Base-by-base conservation (phyloP, 306 rosid species). In the Prunus campanulata region DNA sequence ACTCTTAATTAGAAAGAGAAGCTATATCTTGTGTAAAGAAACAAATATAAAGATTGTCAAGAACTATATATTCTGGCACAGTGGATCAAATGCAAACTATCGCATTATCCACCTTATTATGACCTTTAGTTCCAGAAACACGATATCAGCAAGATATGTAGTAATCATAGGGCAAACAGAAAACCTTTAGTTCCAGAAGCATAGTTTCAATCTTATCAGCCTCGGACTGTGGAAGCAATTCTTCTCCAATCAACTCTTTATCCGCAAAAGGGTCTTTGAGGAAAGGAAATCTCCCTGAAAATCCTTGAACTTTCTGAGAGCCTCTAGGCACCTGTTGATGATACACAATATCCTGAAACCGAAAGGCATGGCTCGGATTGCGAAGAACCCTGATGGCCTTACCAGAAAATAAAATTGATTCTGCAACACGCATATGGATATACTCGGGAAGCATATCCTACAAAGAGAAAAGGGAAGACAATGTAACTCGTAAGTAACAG, bases 391-490 rank as follows among this genome's bases (percentile, higher is more conserved):
- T 85, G 72, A 91, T 87, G 59, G 99, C 99, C 82, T 96, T 96
- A 50, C 99, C 99, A 65, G 99, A 92, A 87, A 96, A 96, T 62
- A 95, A 89, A 85, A 92, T 78, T 71, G 97, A 92, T 79, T 95
- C 99, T 27, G 98, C 97, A 63, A 91, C 93, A 63, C 88, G 87
- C 93, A 91, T 95, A 47, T 96, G 96, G 50, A 92, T 87, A 83
- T 92, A 87, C 50, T 95, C 96, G 6, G 99, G 99, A 46, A 91
- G 92, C 99, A 95, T 95, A 87, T 92, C 98, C 99, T 91, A 83
- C 78, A 77, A 83, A 77, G 77, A 63, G 66, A 44, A 75, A 66
- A 24, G 7, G 44, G 24, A 30, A 50, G 59, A 59, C 20, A 5
- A 13, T 18, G 15, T 18, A 44, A 16, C 11, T 9, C 18, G n/a